Conservation (phyloP, 2,329 filamentous ascomycete species). For the Raffaelea ambrosiae region DNA sequence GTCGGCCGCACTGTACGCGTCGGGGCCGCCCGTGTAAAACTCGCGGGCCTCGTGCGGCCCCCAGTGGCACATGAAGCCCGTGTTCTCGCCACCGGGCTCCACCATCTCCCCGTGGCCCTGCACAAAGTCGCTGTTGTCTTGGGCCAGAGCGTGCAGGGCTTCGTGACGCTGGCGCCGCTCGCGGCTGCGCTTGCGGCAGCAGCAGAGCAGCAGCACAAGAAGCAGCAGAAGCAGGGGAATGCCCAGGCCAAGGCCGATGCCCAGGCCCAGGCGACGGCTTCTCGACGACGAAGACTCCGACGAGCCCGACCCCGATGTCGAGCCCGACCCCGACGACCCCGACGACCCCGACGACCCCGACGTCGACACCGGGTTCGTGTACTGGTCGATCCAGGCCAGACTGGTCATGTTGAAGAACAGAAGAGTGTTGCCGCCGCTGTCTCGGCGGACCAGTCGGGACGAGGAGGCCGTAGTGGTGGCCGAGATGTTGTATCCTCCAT, state of each 20-base stretch:
- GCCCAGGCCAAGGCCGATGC: conserved; percentile 58
- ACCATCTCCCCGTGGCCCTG: conserved; percentile 33
- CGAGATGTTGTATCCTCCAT: conserved; percentile 51
- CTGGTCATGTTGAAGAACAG: conserved; percentile 51
- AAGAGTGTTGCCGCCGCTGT: conserved; percentile 2
- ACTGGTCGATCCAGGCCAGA: conserved; percentile 42
- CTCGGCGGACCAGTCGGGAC: conserved; percentile 2
- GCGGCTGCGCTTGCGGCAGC: conserved; percentile 36
- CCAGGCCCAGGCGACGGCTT: conserved; percentile 39
- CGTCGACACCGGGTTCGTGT: conserved; percentile 31
- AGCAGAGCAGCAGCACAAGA: conserved; percentile 29
- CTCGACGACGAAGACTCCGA: conserved; percentile 2
- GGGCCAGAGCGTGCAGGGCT: conserved; percentile 38
- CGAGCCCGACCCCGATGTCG: conserved; percentile 2
- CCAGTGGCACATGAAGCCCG: conserved; percentile 22
- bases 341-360: conserved; percentile 6
- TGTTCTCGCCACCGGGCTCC: conserved; percentile 22
- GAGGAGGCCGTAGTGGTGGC: conserved; percentile 16
- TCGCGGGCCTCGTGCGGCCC: conserved; percentile 13
- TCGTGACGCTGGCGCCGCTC: conserved; percentile 31
- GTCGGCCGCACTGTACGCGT: conserved; percentile 24
- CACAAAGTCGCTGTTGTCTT: conserved; percentile 39
- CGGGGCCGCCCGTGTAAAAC: conserved; percentile 39
- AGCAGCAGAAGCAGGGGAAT: conserved; percentile 42
- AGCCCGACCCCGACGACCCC: not conserved